Percentiles rank a stretch among this genome's conserved stretches.
phyloP scores from a whole-genome alignment of 371 early-diverging fungal species.

The Dichotomocladium elegans region DNA sequence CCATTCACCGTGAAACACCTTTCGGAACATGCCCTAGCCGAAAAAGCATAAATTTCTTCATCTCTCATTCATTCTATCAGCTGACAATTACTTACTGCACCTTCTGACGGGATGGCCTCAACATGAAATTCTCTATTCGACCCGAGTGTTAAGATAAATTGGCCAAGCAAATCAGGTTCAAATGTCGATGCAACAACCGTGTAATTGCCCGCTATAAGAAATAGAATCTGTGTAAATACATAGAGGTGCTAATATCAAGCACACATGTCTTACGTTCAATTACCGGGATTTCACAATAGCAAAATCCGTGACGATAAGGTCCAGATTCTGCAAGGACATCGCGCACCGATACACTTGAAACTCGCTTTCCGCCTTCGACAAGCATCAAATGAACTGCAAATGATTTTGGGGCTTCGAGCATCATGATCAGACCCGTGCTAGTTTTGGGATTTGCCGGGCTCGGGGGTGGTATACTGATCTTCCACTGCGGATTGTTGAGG shows the following conservation, averaged over 20 bases:
- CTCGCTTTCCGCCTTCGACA: slow-evolving; percentile 68
- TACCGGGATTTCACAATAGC: slow-evolving; percentile 61
- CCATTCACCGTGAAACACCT: slow-evolving; percentile 66
- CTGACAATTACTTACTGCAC: slow-evolving; percentile 67
- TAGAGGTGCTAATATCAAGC: background rate
- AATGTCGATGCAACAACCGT: slow-evolving; percentile 77
- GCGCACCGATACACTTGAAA: slow-evolving; percentile 63
- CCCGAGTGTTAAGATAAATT: slow-evolving; percentile 63
- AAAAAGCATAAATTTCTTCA: background rate
- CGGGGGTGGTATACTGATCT: slow-evolving; percentile 47
- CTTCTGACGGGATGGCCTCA: slow-evolving; percentile 69
- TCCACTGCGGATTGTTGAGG: slow-evolving; percentile 78
- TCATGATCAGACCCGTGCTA: slow-evolving; percentile 35
- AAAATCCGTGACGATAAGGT: slow-evolving; percentile 69
- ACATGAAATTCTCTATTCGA: slow-evolving; percentile 44
- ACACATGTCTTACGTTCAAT: slow-evolving; percentile 41
- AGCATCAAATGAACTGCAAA: slow-evolving; percentile 69
- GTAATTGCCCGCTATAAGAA: slow-evolving; percentile 60
- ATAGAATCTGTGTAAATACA: background rate
- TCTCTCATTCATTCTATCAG: slow-evolving; percentile 6
- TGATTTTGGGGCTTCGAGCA: slow-evolving; percentile 66
- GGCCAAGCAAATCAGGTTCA: slow-evolving; percentile 67
- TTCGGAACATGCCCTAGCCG: slow-evolving; percentile 68
- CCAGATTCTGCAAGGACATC: slow-evolving; percentile 69
- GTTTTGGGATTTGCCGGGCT: slow-evolving; percentile 5